Evolutionary conservation across 1,139 yeast species (phyloP), one percentile per base, ranked within the genome.

Genomic region (Pneumocystis murina): DNA sequence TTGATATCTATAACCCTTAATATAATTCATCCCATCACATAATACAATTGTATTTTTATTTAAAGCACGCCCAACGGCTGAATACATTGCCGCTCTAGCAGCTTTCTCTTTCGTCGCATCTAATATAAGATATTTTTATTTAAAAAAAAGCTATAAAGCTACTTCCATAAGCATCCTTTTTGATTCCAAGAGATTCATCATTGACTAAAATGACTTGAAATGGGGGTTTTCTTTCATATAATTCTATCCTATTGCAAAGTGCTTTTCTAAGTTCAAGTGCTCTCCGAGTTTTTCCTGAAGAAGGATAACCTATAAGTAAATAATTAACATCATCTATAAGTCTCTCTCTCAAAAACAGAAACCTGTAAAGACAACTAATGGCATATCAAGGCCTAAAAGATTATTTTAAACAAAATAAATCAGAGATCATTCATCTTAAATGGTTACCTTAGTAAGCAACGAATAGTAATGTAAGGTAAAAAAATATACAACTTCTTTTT

Each of bases 1-100:
- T 74, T 92, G 99, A 74, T 94, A 92, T 66, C 98, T 78, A 72
- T 90, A 90, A 0, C 99, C 99, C 72, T 92, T 94, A 71, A 94
- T 94, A 72, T 94, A 94, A 33, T 90, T 85, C 71, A 90, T 77
- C 1, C 94, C 82, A 74, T 92, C 98, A 64, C 92, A 78, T 28
- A 92, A 83, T 1, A 92, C 97, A 60, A 92, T 80, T 39, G 82
- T 85, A 38, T 80, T 78, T 60, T 85, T 79, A 2, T 86, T 78
- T 8, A 94, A 75, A 68, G 86, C 89, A 68, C 97, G 79, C 71
- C 89, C 89, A 16, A 92, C 95, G 0, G 95, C 95, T 0, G 95
- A 83, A 76, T 90, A 85, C 70, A 91, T 96, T 39, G 82, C 80
- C 0, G 95, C 95, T 65, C 98, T 78, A 0, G 90, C 84, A 35